A percentile compares a stretch with the other conserved stretches of the same genome.
These are phyloP conservation scores for Trichothecium roseum DNA, from an alignment of 2,329 filamentous ascomycete species.

Conservation along the genomic window DNA sequence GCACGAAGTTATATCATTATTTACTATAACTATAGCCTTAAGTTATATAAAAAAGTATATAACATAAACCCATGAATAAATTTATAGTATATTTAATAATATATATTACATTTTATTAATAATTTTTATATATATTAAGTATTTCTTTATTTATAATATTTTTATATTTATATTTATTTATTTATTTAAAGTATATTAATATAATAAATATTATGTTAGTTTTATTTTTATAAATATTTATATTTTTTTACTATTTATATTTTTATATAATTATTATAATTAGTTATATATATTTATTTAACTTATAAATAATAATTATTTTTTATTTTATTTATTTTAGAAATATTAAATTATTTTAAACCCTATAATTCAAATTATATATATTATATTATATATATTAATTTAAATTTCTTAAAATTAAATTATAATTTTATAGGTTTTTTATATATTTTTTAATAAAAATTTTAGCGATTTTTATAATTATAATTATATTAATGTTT, in stretches of 20 bases:
- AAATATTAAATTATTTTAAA: background rate
- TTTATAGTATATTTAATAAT: background rate
- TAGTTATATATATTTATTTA: background rate
- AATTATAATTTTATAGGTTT: too few species aligned
- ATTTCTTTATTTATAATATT: slow-evolving; percentile 1
- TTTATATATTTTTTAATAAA: too few species aligned
- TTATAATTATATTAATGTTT: too few species aligned
- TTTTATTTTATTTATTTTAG: background rate
- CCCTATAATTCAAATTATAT: too few species aligned
- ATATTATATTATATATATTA: too few species aligned
- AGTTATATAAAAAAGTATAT: too few species aligned
- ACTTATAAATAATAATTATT: background rate
- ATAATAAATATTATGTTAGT: too few species aligned
- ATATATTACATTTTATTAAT: background rate
- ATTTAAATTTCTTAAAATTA: too few species aligned
- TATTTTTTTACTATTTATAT: background rate
- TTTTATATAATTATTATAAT: background rate
- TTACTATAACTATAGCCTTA: slow-evolving; percentile 4
- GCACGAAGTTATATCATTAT: slow-evolving; percentile 6
- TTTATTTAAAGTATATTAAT: slow-evolving; percentile 3
- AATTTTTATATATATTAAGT: slow-evolving; percentile 5
- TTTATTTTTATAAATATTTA: too few species aligned
- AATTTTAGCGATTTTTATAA: too few species aligned
- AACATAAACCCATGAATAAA: too few species aligned
- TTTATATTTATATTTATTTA: slow-evolving; percentile 3